Percentiles rank a stretch among this genome's conserved stretches.
phyloP scores from a whole-genome alignment of 495 filamentous ascomycete genomes.

The Aspergillus cavernicola region DNA sequence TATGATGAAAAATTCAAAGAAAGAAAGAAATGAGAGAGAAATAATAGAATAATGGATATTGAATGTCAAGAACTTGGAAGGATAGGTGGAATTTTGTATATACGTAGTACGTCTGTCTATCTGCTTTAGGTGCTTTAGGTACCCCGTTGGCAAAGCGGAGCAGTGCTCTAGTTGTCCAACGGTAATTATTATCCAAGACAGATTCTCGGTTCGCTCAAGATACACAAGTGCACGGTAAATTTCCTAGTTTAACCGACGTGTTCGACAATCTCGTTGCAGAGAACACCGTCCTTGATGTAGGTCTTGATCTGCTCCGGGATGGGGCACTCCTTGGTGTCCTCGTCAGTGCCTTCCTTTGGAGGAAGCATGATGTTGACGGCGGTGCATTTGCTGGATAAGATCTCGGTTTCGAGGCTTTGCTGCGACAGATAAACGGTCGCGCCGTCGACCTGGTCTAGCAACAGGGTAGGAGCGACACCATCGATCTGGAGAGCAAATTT shows the following conservation, averaged over 20 bases:
- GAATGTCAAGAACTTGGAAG: too few relatives aligned
- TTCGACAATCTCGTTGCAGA: constrained; percentile 86
- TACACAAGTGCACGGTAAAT: not conserved
- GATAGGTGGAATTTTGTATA: too few relatives aligned
- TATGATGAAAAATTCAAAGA: too few relatives aligned
- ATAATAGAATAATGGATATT: too few relatives aligned
- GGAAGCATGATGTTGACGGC: constrained; percentile 83
- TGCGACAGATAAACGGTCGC: constrained; percentile 80
- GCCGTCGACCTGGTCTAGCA: constrained; percentile 91
- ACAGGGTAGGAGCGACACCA: constrained; percentile 75
- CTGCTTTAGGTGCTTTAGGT: not conserved
- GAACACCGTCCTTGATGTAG: constrained; percentile 66
- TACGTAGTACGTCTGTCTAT: not conserved
- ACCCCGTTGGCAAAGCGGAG: not conserved
- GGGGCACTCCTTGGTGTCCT: constrained; percentile 80
- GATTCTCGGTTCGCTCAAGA: not conserved
- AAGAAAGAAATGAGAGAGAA: too few relatives aligned
- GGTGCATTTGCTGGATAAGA: constrained; percentile 83
- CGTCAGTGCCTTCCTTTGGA: constrained; percentile 51
- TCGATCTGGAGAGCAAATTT: constrained; percentile 90
- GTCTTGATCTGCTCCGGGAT: constrained; percentile 88
- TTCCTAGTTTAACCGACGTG: constrained; percentile 60
- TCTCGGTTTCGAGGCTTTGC: constrained; percentile 69
- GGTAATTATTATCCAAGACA: not conserved
- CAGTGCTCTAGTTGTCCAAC: not conserved